A percentile compares a stretch with the other conserved stretches of the same genome.
phyloP scores from a whole-genome alignment of 768 basidiomycete genomes.

The Sporobolomyces phaffii region DNA sequence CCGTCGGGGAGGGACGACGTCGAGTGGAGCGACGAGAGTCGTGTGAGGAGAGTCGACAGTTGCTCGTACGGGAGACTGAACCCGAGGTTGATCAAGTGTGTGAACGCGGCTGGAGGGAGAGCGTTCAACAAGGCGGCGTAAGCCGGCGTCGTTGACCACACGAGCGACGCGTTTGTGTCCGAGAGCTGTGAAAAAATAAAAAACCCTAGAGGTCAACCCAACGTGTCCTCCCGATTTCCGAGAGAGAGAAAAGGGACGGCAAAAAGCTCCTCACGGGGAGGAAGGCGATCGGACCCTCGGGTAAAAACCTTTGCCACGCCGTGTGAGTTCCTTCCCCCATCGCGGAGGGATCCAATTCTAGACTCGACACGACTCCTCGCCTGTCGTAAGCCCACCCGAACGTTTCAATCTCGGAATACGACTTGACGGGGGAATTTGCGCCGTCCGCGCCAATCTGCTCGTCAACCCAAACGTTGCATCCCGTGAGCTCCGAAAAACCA shows the following conservation, averaged over 20 bases:
- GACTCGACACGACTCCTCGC: conserved; percentile 82
- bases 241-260: not conserved
- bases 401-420: conserved; percentile 74
- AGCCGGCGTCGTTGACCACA: conserved; percentile 82
- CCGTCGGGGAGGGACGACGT: conserved; percentile 13
- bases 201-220: too few species aligned
- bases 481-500: not conserved
- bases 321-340: conserved; percentile 57
- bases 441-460: conserved; percentile 87
- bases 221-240: not conserved
- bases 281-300: conserved; percentile 92
- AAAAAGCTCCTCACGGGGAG: conserved; percentile 54
- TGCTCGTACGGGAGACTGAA: conserved; percentile 76
- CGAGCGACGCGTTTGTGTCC: conserved; percentile 66
- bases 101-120: conserved; percentile 60
- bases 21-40: conserved; percentile 43
- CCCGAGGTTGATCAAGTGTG: conserved; percentile 77
- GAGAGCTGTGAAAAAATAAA: conserved; percentile 51
- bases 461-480: too few species aligned
- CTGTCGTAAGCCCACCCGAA: conserved; percentile 89
- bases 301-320: conserved; percentile 89
- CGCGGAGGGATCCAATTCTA: conserved; percentile 58
- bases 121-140: conserved; percentile 67
- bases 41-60: conserved; percentile 58
- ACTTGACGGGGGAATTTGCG: conserved; percentile 83